phyloP scores from a whole-genome alignment of 805 yeast genomes.

The Cyberlindnera bimundalis region DNA sequence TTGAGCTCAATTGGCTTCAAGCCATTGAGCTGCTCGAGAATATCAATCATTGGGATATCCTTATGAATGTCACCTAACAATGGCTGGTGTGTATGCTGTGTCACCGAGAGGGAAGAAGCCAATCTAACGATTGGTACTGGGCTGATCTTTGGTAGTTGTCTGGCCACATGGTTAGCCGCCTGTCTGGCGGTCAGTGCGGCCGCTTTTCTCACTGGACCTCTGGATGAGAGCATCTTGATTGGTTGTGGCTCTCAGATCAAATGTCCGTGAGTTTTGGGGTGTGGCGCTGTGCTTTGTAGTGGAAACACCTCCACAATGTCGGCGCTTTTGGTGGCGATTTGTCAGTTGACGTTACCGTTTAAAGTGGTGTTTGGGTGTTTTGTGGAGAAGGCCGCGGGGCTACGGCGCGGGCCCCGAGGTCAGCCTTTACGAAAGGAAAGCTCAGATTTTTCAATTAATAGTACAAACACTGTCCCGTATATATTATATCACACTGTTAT shows the following conservation, averaged over 20 bases:
- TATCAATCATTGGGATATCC: conserved; percentile 17
- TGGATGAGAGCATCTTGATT: conserved; percentile 9
- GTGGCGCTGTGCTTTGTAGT: background rate
- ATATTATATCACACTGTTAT: too few species aligned
- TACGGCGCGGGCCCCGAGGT: too few species aligned
- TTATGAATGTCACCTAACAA: conserved; percentile 2
- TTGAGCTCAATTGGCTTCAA: conserved; percentile 13
- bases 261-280: background rate
- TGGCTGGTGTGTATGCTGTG: background rate
- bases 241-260: background rate
- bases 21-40: conserved; percentile 26
- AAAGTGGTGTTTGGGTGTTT: conserved; percentile 14
- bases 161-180: conserved; percentile 3
- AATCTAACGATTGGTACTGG: conserved; percentile 6
- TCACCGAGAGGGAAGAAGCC: conserved; percentile 7
- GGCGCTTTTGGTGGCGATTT: conserved; percentile 12
- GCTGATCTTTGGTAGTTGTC: background rate
- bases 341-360: conserved; percentile 4
- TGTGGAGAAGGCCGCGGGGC: too few species aligned
- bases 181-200: conserved; percentile 3
- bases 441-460: too few species aligned
- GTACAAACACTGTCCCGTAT: too few species aligned
- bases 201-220: conserved; percentile 5
- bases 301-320: conserved; percentile 3
- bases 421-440: too few species aligned